Conservation (phyloP, 352 stramenopile species). For the Phytophthora fragariae region DNA sequence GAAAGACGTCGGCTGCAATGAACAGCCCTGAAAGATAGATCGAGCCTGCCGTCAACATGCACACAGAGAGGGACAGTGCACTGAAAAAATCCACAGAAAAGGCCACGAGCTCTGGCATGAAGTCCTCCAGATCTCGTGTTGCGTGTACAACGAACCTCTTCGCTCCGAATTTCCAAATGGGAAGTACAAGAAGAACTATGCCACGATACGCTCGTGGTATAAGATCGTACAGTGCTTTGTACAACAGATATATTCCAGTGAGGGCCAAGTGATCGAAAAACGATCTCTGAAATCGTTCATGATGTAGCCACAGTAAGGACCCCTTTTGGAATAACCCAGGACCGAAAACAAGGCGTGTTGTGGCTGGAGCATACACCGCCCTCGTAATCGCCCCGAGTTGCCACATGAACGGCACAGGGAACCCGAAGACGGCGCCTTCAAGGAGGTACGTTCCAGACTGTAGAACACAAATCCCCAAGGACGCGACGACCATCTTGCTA, state of each 20-base stretch:
- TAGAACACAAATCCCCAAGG: constrained; percentile 14
- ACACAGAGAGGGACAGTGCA: constrained; percentile 30
- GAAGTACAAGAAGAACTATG: constrained; percentile 9
- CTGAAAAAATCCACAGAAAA: constrained; percentile 36
- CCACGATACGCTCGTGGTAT: constrained; percentile 17
- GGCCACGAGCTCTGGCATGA: constrained; percentile 25
- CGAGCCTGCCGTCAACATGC: constrained; percentile 25
- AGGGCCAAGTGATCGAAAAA: constrained; percentile 19
- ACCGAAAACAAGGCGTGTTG: constrained; percentile 16
- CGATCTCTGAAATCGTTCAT: constrained; percentile 16
- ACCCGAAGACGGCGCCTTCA: constrained; percentile 13
- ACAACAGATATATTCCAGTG: constrained; percentile 27
- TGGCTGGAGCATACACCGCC: constrained; percentile 8
- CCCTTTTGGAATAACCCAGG: constrained; percentile 15
- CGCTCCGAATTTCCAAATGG: constrained; percentile 29
- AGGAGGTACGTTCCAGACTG: constrained; percentile 13
- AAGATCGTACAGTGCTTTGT: constrained; percentile 31
- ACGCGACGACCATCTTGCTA: constrained; percentile 8
- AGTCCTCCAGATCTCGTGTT: constrained; percentile 26
- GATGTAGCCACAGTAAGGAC: constrained; percentile 2
- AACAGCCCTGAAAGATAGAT: constrained; percentile 21
- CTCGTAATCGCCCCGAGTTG: constrained; percentile 26
- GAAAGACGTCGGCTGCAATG: constrained; percentile 15
- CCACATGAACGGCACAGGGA: constrained; percentile 32
- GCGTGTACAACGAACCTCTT: constrained; percentile 20